Conservation (phyloP, 2,329 filamentous ascomycete genomes). For the Phialophora verrucosa region DNA sequence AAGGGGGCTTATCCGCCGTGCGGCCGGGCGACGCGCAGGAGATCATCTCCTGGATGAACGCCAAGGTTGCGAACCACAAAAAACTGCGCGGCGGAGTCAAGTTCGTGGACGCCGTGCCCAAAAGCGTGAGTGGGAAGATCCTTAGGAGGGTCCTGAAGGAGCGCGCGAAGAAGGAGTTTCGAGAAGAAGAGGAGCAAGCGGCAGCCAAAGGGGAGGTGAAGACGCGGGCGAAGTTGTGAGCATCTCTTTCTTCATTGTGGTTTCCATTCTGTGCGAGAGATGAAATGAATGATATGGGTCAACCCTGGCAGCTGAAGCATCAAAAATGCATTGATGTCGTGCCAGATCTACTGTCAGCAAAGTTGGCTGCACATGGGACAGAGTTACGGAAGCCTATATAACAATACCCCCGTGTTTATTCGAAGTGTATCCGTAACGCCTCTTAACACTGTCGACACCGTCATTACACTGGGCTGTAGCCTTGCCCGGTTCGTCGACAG, state of each 20-base stretch:
- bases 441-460: no score
- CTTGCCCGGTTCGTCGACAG: no score
- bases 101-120: constrained; percentile 47
- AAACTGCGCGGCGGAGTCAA: constrained; percentile 46
- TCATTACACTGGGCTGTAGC: no score
- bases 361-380: no score
- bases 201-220: constrained; percentile 16
- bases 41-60: constrained; percentile 44
- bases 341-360: no score
- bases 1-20: constrained; percentile 55
- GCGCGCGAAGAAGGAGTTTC: constrained; percentile 41
- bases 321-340: no score
- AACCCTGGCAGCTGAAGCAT: no score
- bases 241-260: background rate
- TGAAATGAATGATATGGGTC: background rate
- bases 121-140: constrained; percentile 49
- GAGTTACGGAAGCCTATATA: no score
- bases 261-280: background rate
- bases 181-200: constrained; percentile 35
- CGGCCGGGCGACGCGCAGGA: constrained; percentile 54
- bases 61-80: constrained; percentile 45
- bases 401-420: no score
- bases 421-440: no score
- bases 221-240: background rate
- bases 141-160: constrained; percentile 46